Evolutionary conservation across 2,329 filamentous ascomycete species (phyloP), one percentile per base, ranked within the genome.

Genomic region (Stachybotrys chlorohalonatus): DNA sequence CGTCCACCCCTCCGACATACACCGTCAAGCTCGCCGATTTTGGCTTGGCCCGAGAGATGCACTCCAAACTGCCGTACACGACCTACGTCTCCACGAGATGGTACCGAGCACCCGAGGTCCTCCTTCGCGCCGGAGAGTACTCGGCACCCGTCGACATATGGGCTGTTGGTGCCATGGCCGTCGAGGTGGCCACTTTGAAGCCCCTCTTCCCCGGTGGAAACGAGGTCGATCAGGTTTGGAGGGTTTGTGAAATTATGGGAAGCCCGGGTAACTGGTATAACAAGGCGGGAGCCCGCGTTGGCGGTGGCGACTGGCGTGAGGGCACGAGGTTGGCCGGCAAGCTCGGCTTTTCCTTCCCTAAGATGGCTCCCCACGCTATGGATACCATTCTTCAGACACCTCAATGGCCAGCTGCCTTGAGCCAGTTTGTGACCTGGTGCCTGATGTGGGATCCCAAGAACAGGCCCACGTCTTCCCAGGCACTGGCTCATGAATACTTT

Each of bases 21-120:
- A 93, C 92, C 0, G 94, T 99, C 64, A 99, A 99, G 77, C 96
- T 99, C 64, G 94, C 94, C 64, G 94, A 99, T 69, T 99, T 99
- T 73, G 94, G 94, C 60, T 82, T 99, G 15, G 94, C 94, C n/a
- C 83, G 94, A 64, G 94, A 99, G 73, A 99, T 92, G 0, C 91
- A 97, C 68, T 97, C 94, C 1, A 95, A 94, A 69, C 79, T 95
- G 46, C 92, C 94, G 0, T 99, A 97, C 73, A 99, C 94, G 0
- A 99, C 94, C 2, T 99, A 99, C 64, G 94, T 99, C 48, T 99
- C 94, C 1, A 99, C 94, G 5, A 80, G 94, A 71, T 99, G 94
- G 94, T 99, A 99, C 73, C 87, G 94, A 60, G 94, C 94, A 3
- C 94, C 94, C 0, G 94, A 99, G 68, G 94, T 99, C 2, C 80